phyloP scores from a whole-genome alignment of 2,329 filamentous ascomycete species.

The Fusarium humuli region DNA sequence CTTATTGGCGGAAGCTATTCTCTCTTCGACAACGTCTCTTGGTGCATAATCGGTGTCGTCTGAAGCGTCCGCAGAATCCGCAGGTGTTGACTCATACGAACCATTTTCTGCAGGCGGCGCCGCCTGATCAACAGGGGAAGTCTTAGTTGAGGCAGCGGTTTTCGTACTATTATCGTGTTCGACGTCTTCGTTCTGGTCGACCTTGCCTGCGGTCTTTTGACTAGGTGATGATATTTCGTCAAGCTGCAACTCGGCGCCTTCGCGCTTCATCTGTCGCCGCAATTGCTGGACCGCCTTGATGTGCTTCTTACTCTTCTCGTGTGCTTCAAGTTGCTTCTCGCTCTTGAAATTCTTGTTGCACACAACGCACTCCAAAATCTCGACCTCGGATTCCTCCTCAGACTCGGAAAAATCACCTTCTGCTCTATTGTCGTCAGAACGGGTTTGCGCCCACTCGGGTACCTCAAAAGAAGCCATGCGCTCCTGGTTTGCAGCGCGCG shows the following conservation, averaged over 20 bases:
- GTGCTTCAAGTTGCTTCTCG: conserved; percentile 88
- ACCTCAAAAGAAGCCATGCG: conserved; percentile 74
- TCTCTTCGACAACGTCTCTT: conserved; percentile 56
- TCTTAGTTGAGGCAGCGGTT: not conserved
- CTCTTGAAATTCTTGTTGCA: conserved; percentile 89
- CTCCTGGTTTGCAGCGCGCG: conserved; percentile 82
- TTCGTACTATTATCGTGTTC: not conserved
- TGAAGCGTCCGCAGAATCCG: conserved; percentile 31
- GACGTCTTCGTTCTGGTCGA: not conserved
- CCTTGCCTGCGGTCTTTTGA: not conserved
- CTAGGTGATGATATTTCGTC: conserved; percentile 34
- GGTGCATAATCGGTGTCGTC: conserved; percentile 61
- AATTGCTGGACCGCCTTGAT: conserved; percentile 85
- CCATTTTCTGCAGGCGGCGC: not conserved
- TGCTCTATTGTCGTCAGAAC: conserved; percentile 61
- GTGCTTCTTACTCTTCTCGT: conserved; percentile 98
- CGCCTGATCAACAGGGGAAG: not conserved
- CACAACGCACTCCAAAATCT: conserved; percentile 78
- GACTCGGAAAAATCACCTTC: conserved; percentile 72
- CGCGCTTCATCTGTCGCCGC: conserved; percentile 82
- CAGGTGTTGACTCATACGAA: conserved; percentile 5
- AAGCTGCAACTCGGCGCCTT: conserved; percentile 73
- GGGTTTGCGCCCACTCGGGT: conserved; percentile 79
- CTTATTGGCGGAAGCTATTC: conserved; percentile 48
- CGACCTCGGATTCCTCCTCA: conserved; percentile 65